Base-by-base conservation (phyloP, 202 grass and related monocot genomes). In the Panicum hallii region DNA sequence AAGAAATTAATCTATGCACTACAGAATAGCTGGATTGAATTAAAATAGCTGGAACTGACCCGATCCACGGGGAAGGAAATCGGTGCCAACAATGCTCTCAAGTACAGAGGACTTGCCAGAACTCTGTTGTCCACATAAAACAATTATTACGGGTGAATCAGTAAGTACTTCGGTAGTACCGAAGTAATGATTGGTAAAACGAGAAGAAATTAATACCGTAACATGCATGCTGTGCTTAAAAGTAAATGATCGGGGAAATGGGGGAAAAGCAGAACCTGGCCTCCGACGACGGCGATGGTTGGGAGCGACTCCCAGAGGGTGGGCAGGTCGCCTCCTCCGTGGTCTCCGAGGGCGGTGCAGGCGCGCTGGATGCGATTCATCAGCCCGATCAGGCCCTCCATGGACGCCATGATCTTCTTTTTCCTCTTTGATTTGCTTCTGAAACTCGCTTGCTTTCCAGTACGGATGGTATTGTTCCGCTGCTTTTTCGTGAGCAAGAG, bases 241-340 rank as follows among this genome's bases (percentile, higher is more conserved):
- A 38, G 11, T 4, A 19, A 5, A 17, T 52, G 1, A 32, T 17
- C 23, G 15, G 22, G 26, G 23, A 23, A 3, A 30, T 34, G 23
- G 26, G 47, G 49, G 62, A 42, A 13, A 42, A 47, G 57, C 23
- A 79, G 71, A 17, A 85, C 93, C 90, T 95, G 93, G 83, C 93
- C 93, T 22, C 93, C 93, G 76, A 95, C 88, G 75, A 95, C 93
- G 75, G 88, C 93, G 34, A 95, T 88, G 36, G 93, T 79, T 6
- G 93, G 93, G 57, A 95, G 93, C 1, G 88, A 83, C 70, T 95
- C 93, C 93, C 93, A 95, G 8, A 95, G 93, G 5, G 93, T 90
- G 57, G 93, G 90, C 64, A 92, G 55, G 63, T 67, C 74, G 63
- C 22, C 61, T 20, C 32, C 88, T 11, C 87, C 92, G 54, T 87